Base-by-base conservation (phyloP, 108 stramenopile species). In the Seminavis robusta region DNA sequence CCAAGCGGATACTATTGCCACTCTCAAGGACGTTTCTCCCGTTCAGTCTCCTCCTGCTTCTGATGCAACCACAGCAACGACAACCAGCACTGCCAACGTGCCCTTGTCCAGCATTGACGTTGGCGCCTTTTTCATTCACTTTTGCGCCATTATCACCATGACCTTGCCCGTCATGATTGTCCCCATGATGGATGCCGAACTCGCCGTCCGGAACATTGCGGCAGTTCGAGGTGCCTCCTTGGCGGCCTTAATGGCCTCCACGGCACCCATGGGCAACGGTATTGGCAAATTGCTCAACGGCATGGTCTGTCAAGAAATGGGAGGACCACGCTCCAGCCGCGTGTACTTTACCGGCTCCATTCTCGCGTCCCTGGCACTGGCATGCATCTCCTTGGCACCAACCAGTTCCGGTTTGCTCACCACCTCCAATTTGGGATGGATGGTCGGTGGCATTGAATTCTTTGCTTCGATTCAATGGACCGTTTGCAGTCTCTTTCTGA, bases 231-330 rank as follows among this genome's bases (percentile, higher is more conserved):
- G 42, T 24, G 71, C 77, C 19, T 26, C 68, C 8, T 58, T 48
- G 19, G 65, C 51, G 17, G 67, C 51, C 9, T n/a, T 48, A 1
- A 24, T 33, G 10, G 52, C 59, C 1, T 40, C 59, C 16, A 31
- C 53, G 6, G 28, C 59, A 21, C 28, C 59, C 5, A 33, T 79
- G 4, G 73, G 77, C 28, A 69, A 58, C 6, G 68, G 26, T 29
- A 24, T 66, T 23, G 77, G 77, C 15, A 79, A 79, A 28, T 27
- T 79, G 3, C 51, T 74, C 51, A 79, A 74, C 44, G 77, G 77
- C 21, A 71, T 73, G 63, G 77, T 79, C 6, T 64, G 62, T 25
- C 67, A 78, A 54, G n/a, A 16, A 5, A 16, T 73, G 5, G 77
- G 77, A 1, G 71, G 67, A 39, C 61, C 52, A 5, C 53, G 36